Conservation (phyloP, 2,329 filamentous ascomycete genomes). For the Parascedosporium putredinis region DNA sequence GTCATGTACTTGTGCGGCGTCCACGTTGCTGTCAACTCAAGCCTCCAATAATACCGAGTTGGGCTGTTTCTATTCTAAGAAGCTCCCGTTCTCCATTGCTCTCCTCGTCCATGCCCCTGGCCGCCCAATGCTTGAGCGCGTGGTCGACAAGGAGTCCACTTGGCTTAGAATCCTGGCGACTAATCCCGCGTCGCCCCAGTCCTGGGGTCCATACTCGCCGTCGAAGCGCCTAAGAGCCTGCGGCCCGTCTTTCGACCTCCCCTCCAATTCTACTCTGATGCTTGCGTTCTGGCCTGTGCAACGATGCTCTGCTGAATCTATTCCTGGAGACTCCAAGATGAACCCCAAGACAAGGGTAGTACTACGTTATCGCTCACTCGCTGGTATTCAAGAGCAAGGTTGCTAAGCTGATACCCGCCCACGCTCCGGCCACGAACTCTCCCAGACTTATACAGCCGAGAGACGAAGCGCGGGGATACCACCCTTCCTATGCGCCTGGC, state of each 20-base stretch:
- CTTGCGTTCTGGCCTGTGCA: too few species aligned
- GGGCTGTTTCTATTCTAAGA: background rate
- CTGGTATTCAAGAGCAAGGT: too few species aligned
- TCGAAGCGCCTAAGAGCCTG: background rate
- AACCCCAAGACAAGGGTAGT: background rate
- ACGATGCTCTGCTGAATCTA: background rate
- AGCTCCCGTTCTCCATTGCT: background rate
- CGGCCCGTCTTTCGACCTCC: background rate
- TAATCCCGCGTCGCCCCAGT: background rate
- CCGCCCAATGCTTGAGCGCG: background rate
- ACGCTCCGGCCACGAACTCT: too few species aligned
- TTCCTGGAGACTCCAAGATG: background rate
- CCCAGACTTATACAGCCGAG: background rate
- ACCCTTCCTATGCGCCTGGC: background rate
- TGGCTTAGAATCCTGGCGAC: background rate
- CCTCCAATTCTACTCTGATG: background rate
- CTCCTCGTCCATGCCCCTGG: background rate
- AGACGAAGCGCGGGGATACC: slow-evolving; percentile 1
- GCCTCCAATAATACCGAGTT: background rate
- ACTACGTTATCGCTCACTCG: too few species aligned
- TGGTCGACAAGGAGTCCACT: background rate
- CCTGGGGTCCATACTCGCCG: background rate
- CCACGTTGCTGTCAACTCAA: too few species aligned
- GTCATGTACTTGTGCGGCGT: too few species aligned
- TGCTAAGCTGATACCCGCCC: too few species aligned